Conservation (phyloP, 202 grass and related monocot genomes). For the Schoenoplectus tabernaemontani region DNA sequence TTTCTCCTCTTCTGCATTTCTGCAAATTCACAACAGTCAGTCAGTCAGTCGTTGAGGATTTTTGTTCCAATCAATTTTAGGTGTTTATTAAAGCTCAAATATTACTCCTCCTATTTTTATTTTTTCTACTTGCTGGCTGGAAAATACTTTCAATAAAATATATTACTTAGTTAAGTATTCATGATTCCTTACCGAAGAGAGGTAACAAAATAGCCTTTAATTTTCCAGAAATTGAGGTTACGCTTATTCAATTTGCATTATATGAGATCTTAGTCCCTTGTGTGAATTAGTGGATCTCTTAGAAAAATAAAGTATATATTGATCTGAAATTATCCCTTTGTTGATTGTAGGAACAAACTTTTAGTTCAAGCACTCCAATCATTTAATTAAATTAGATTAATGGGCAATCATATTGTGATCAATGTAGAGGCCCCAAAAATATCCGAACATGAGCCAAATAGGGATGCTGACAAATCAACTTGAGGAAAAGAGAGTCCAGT, state of each 20-base stretch:
- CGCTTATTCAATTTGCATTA: too few relatives aligned
- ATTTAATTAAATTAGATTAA: slow-evolving; percentile 19
- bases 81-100: not conserved
- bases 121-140: too few relatives aligned
- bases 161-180: too few relatives aligned
- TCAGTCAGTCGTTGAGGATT: not conserved
- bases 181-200: too few relatives aligned
- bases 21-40: too few relatives aligned
- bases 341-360: not conserved
- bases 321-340: not conserved
- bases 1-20: not conserved
- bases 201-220: too few relatives aligned
- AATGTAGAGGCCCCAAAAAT: slow-evolving; percentile 30
- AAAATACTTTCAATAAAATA: too few relatives aligned
- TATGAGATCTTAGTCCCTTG: too few relatives aligned
- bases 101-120: too few relatives aligned
- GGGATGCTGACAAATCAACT: slow-evolving; percentile 5
- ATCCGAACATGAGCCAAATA: not conserved
- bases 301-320: too few relatives aligned
- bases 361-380: not conserved
- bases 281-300: too few relatives aligned
- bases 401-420: slow-evolving; percentile 71
- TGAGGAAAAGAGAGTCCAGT: slow-evolving; percentile 1
- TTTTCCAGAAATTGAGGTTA: too few relatives aligned
- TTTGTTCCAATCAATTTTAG: not conserved